These are phyloP conservation scores for Saussurea involucrata DNA, from an alignment of 129 eudicot genomes.

Conservation along the genomic window DNA sequence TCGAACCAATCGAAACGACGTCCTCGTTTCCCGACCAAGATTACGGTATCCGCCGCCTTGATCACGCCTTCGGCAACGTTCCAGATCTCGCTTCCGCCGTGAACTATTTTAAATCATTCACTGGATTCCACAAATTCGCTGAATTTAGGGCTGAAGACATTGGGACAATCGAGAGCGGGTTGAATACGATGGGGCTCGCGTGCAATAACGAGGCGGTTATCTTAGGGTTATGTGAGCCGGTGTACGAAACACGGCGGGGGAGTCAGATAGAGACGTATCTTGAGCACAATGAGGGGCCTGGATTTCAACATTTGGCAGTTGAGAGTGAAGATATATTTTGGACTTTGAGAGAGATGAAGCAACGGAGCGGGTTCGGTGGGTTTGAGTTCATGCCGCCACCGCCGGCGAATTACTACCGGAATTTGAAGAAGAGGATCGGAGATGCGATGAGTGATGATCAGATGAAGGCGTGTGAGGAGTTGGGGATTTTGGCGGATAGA, in stretches of 20 bases:
- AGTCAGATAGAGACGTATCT: slow-evolving; percentile 91
- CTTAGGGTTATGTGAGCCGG: slow-evolving; percentile 76
- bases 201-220: slow-evolving; percentile 67
- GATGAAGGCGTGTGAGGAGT: slow-evolving; percentile 76
- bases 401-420: slow-evolving; percentile 73
- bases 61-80: slow-evolving; percentile 81
- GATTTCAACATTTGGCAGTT: slow-evolving; percentile 88
- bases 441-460: slow-evolving; percentile 77
- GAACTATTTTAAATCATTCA: slow-evolving; percentile 65
- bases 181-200: slow-evolving; percentile 67
- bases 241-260: slow-evolving; percentile 67
- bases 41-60: slow-evolving; percentile 64
- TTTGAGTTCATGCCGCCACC: slow-evolving; percentile 95
- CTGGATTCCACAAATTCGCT: slow-evolving; percentile 80
- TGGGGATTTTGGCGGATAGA: slow-evolving; percentile 89
- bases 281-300: slow-evolving; percentile 91
- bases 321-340: slow-evolving; percentile 65
- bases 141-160: slow-evolving; percentile 77
- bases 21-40: slow-evolving; percentile 31
- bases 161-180: slow-evolving; percentile 83
- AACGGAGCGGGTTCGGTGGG: slow-evolving; percentile 66
- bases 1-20: slow-evolving; percentile 26
- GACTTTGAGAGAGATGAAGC: slow-evolving; percentile 83
- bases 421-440: slow-evolving; percentile 56
- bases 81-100: slow-evolving; percentile 53